Percentiles rank a stretch among this genome's conserved stretches.
Conservation (phyloP, 805 yeast genomes). For the Metschnikowia aberdeeniae region DNA sequence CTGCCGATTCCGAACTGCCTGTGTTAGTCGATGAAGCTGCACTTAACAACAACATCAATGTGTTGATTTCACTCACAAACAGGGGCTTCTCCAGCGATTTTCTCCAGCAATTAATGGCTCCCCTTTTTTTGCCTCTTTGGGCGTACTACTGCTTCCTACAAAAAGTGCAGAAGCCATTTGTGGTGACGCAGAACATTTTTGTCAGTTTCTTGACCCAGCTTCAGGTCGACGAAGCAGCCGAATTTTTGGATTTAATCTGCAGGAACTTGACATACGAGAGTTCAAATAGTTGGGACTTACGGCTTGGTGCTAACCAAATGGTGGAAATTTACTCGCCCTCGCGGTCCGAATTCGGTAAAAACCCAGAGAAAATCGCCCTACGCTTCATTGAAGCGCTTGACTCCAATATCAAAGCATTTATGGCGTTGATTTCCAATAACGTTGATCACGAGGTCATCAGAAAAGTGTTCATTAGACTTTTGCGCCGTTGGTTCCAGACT, state of each 20-base stretch:
- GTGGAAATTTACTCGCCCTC: slow-evolving; percentile 23
- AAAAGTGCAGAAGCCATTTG: slow-evolving; percentile 25
- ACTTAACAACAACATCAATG: slow-evolving; percentile 61
- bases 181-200: slow-evolving; percentile 34
- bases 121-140: slow-evolving; percentile 41
- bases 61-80: slow-evolving; percentile 58
- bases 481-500: slow-evolving; percentile 57
- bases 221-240: slow-evolving; percentile 16
- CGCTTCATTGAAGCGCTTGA: slow-evolving; percentile 29
- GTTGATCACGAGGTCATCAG: slow-evolving; percentile 47
- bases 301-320: slow-evolving; percentile 38
- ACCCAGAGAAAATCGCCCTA: slow-evolving; percentile 25
- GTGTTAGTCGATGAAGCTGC: slow-evolving; percentile 43
- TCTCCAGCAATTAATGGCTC: slow-evolving; percentile 22
- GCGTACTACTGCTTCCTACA: slow-evolving; percentile 38
- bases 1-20: slow-evolving; percentile 4
- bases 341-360: not conserved
- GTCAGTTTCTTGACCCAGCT: slow-evolving; percentile 32
- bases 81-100: slow-evolving; percentile 26
- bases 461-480: slow-evolving; percentile 44
- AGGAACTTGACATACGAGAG: slow-evolving; percentile 31
- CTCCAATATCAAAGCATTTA: slow-evolving; percentile 20
- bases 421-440: slow-evolving; percentile 43
- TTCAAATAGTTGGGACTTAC: slow-evolving; percentile 37
- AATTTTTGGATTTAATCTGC: slow-evolving; percentile 26